Conservation (phyloP, 176 grass and related monocot genomes). For the Paspalum notatum region DNA sequence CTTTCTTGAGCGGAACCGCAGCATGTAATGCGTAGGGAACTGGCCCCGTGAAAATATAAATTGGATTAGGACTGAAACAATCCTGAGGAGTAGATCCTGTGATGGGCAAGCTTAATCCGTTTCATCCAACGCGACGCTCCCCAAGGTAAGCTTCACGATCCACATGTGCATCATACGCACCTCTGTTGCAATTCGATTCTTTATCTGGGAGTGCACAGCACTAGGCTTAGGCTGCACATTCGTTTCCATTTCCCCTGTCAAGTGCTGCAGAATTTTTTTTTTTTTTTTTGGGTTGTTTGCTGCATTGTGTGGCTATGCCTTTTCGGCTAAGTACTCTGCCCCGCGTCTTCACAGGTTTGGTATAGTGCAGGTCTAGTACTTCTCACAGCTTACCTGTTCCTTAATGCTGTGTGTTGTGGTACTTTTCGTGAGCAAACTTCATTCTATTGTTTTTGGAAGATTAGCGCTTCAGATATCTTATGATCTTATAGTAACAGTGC, state of each 20-base stretch:
- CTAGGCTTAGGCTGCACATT: constrained; percentile 17
- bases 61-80: constrained; percentile 42
- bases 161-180: constrained; percentile 36
- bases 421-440: not conserved
- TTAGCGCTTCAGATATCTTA: constrained; percentile 4
- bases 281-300: constrained; percentile 19
- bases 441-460: not conserved
- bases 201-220: constrained; percentile 1
- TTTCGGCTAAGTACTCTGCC: constrained; percentile 18
- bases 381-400: not conserved
- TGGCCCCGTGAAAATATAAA: not conserved
- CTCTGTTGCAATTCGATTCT: constrained; percentile 33
- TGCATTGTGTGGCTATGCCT: constrained; percentile 23
- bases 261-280: constrained; percentile 19
- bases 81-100: constrained; percentile 55
- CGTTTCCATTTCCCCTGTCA: not conserved
- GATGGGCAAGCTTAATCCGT: constrained; percentile 47
- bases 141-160: constrained; percentile 63
- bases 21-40: constrained; percentile 33
- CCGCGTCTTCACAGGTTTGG: constrained; percentile 34
- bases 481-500: not conserved
- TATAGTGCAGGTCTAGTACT: not conserved
- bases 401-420: not conserved
- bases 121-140: constrained; percentile 34
- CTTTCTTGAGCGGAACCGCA: not conserved